A percentile compares a stretch with the other conserved stretches of the same genome.
phyloP scores from a whole-genome alignment of 345 rosid genomes.

The Linum usitatissimum region DNA sequence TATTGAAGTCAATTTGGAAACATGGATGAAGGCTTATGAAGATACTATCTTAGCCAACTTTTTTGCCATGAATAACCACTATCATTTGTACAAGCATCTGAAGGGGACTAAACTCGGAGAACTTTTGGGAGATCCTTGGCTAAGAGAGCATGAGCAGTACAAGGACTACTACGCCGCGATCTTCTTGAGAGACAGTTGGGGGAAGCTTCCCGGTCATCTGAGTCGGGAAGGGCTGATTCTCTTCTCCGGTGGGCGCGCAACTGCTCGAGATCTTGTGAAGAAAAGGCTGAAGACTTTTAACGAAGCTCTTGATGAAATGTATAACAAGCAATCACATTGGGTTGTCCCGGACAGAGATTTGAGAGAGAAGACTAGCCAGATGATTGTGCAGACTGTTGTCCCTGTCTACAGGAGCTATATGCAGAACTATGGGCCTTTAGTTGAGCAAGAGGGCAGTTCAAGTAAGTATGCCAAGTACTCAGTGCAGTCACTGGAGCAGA shows the following conservation, averaged over 20 bases:
- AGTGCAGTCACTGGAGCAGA: slow-evolving; percentile 70
- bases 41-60: slow-evolving; percentile 45
- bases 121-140: slow-evolving; percentile 74
- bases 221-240: slow-evolving; percentile 92
- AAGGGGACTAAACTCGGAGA: slow-evolving; percentile 81
- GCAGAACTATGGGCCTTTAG: slow-evolving; percentile 97
- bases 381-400: slow-evolving; percentile 61
- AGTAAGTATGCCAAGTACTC: slow-evolving; percentile 72
- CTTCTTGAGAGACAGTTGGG: slow-evolving; percentile 85
- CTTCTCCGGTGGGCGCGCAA: slow-evolving; percentile 97
- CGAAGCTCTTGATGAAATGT: slow-evolving; percentile 83
- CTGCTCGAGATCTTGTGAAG: slow-evolving; percentile 99
- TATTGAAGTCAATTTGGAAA: slow-evolving; percentile 61
- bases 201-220: slow-evolving; percentile 74
- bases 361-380: slow-evolving; percentile 78
- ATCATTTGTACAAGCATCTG: slow-evolving; percentile 77
- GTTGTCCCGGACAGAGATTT: slow-evolving; percentile 72
- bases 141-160: slow-evolving; percentile 76
- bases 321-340: slow-evolving; percentile 67
- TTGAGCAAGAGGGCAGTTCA: slow-evolving; percentile 66
- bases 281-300: slow-evolving; percentile 77
- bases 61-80: slow-evolving; percentile 91
- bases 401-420: slow-evolving; percentile 95
- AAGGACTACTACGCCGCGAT: slow-evolving; percentile 55
- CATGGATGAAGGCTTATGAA: slow-evolving; percentile 71